phyloP scores from a whole-genome alignment of 225 moss, liverwort and hornwort species.

The Physcomitrium patens region DNA sequence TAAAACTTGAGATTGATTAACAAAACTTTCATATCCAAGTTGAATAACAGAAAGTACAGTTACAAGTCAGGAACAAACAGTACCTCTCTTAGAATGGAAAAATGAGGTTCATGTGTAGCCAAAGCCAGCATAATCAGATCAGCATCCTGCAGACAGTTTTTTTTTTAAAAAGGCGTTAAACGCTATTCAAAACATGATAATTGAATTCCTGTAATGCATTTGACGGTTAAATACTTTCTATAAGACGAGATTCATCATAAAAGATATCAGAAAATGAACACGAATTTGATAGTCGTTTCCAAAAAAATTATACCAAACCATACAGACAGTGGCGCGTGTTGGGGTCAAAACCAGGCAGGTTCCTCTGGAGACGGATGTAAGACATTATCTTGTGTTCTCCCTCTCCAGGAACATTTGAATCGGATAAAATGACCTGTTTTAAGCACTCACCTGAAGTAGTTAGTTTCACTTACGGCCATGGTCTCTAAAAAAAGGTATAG shows the following conservation, averaged over 20 bases:
- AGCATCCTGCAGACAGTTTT: slow-evolving; percentile 74
- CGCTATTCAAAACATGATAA: slow-evolving; percentile 16
- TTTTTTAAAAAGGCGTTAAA: slow-evolving; percentile 8
- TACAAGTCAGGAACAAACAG: background rate
- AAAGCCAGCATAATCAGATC: slow-evolving; percentile 97
- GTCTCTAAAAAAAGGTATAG: background rate
- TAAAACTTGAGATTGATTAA: slow-evolving; percentile 3
- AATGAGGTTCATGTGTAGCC: slow-evolving; percentile 98
- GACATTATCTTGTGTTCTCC: slow-evolving; percentile 99
- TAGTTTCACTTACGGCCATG: slow-evolving; percentile 1
- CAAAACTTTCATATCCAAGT: background rate
- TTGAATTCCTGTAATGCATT: background rate
- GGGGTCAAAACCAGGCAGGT: slow-evolving; percentile 86
- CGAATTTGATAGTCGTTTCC: slow-evolving; percentile 16
- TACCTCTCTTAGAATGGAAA: slow-evolving; percentile 97
- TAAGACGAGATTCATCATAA: slow-evolving; percentile 18
- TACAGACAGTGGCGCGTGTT: slow-evolving; percentile 96
- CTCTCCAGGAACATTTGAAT: slow-evolving; percentile 96
- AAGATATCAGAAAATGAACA: slow-evolving; percentile 4
- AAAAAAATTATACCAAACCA: slow-evolving; percentile 57
- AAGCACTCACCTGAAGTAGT: slow-evolving; percentile 13
- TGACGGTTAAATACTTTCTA: background rate
- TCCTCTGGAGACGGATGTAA: slow-evolving; percentile 94
- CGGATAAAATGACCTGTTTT: slow-evolving; percentile 91
- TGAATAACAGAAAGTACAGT: background rate